Conservation (phyloP, 441 rosid species). For the Raphanus hybrid region DNA sequence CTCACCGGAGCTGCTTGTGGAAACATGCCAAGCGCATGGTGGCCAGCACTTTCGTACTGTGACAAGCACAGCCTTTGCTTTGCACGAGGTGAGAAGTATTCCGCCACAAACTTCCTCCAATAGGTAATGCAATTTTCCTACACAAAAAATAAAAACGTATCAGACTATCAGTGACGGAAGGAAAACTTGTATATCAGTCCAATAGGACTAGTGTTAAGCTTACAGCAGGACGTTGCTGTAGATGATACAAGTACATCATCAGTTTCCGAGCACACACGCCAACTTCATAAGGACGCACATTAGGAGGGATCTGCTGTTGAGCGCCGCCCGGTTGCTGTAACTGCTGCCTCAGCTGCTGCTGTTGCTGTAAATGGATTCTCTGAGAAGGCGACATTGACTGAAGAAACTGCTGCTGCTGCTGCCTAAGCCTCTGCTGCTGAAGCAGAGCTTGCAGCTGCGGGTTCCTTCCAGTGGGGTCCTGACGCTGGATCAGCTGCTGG, state of each 20-base stretch:
- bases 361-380: slow-evolving; percentile 64
- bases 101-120: slow-evolving; percentile 96
- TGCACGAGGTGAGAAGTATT: slow-evolving; percentile 93
- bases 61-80: slow-evolving; percentile 98
- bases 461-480: slow-evolving; percentile 62
- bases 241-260: slow-evolving; percentile 97
- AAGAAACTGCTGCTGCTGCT: slow-evolving; percentile 74
- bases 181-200: slow-evolving; percentile 5
- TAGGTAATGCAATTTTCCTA: slow-evolving; percentile 93
- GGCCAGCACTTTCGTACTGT: slow-evolving; percentile 82
- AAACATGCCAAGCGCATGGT: slow-evolving; percentile 94
- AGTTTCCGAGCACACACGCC: slow-evolving; percentile 93
- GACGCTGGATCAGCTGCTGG: slow-evolving; percentile 83
- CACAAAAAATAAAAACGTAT: slow-evolving; percentile 20
- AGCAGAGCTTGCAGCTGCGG: slow-evolving; percentile 76
- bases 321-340: slow-evolving; percentile 73
- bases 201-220: slow-evolving; percentile 38
- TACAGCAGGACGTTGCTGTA: slow-evolving; percentile 84
- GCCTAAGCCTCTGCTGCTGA: slow-evolving; percentile 73
- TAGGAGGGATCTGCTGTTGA: slow-evolving; percentile 51
- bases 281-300: slow-evolving; percentile 77
- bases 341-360: slow-evolving; percentile 69
- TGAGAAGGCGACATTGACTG: slow-evolving; percentile 87
- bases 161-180: not conserved
- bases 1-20: slow-evolving; percentile 94